Base-by-base conservation (phyloP, 495 filamentous ascomycete genomes). In the Penicillium psychrofluorescens region DNA sequence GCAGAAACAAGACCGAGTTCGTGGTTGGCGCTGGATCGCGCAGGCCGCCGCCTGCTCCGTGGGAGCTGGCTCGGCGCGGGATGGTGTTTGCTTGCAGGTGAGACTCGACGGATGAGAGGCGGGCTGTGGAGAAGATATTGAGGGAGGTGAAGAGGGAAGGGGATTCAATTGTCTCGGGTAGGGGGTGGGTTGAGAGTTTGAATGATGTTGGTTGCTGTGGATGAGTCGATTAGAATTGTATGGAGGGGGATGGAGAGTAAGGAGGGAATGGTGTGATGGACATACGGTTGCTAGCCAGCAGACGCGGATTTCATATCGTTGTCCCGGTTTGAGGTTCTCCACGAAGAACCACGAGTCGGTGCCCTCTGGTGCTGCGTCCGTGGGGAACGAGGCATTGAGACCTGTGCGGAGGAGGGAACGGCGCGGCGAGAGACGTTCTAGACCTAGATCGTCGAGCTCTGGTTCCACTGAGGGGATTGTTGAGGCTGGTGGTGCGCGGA, bases 281-380 rank as follows among this genome's bases (percentile, higher is more conserved):
- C 84, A 64, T 77, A 95, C 91, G 29, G 83, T 94, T 35, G 92
- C 92, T 49, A 86, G 71, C 92, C 92, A 98, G 66, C 92, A 98
- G 48, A 96, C 74, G 15, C 92, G 79, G 29, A 95, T 79, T 70
- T 98, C 92, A 70, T 97, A 95, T 46, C 90, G 79, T 54, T 85
- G 84, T 8, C 80, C 76, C 13, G 79, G 74, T 13, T 62, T 72
- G 39, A 98, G 74, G n/a, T 77, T 66, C 42, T 89, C 77, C n/a
- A 98, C 76, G 29, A 91, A 71, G 51, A 86, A 78, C 92, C 92
- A 96, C 33, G 88, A 82, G 29, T 83, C 67, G 14, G 72, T 66
- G 7, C 88, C 90, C 6, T 69, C 45, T n/a, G 72, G 74, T 5
- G 64, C 56, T 7, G 64, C 53, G 1, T 59, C 36, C 7, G 64